Evolutionary conservation across 78 protist genomes (phyloP), one percentile per base, ranked within the genome.

Genomic region (Dictyostelium discoideum): DNA sequence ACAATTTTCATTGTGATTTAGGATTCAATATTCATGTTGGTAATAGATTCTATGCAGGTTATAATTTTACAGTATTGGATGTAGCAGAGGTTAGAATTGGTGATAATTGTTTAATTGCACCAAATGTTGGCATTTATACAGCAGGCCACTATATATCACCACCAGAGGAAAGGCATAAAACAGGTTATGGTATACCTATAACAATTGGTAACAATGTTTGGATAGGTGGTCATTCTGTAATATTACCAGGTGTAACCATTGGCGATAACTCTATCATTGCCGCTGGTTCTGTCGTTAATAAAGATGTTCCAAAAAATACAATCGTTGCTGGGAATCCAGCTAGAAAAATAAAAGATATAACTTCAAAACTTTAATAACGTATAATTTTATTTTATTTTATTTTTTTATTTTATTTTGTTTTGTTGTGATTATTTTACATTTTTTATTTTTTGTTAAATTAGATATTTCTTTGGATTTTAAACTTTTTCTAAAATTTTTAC

Each of bases 211-310:
- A 88, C 18, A 87, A 88, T 72, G 96, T 86, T 3, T 96, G 96
- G 96, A 29, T 96, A 44, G 97, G 96, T 16, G 96, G 96, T 1
- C 79, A 57, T 72, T 77, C 78, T 9, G 37, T 80, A 10, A 63
- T 96, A 24, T 11, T n/a, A 5, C 96, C 96, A 0, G 98, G 98
- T 29, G 97, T 93, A 5, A 85, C 85, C 26, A 67, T 96, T 29
- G 98, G 98, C 3, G 82, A 84, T 39, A 73, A 84, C 24, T 16
- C 46, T 2, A 85, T 89, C 5, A 74, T 96, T 46, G 98, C 93
- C 3, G 96, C 96, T 10, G 96, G 97, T 1, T n/a, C 81, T 29
- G 96, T 96, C 0, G 98, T 96, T 8, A 96, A 96, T 11, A 96
- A 89, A 90, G 40, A 69, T 40, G 44, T 96, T 11, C 98, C 95